These are phyloP conservation scores for Mucor plumbeus DNA, from an alignment of 371 early-diverging fungal genomes.

Conservation along the genomic window DNA sequence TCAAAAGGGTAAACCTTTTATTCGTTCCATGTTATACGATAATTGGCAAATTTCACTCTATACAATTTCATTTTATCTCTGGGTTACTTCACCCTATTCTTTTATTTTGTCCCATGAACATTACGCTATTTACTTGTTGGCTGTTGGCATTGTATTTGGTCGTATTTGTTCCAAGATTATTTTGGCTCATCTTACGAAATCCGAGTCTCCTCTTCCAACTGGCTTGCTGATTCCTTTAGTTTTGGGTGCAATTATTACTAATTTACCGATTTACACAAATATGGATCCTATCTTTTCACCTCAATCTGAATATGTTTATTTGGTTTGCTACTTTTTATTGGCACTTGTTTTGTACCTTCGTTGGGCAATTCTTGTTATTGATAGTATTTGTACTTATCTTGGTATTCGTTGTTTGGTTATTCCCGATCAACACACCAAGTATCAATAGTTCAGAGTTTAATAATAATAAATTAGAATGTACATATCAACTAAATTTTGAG, in stretches of 20 bases:
- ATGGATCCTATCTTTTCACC: slow-evolving; percentile 62
- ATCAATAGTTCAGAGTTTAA: slow-evolving; percentile 5
- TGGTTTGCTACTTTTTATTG: slow-evolving; percentile 67
- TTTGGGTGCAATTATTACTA: slow-evolving; percentile 73
- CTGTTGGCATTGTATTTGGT: slow-evolving; percentile 85
- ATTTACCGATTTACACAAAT: slow-evolving; percentile 50
- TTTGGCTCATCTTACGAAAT: slow-evolving; percentile 84
- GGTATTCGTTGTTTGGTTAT: slow-evolving; percentile 86
- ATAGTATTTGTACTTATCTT: slow-evolving; percentile 83
- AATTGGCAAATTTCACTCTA: slow-evolving; percentile 70
- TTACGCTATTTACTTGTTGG: slow-evolving; percentile 72
- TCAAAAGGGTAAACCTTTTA: slow-evolving; percentile 63
- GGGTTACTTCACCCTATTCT: slow-evolving; percentile 75
- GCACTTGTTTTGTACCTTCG: slow-evolving; percentile 73
- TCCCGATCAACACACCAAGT: slow-evolving; percentile 37
- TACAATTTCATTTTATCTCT: slow-evolving; percentile 60
- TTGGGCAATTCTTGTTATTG: slow-evolving; percentile 85
- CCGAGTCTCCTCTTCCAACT: slow-evolving; percentile 78
- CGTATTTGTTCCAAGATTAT: slow-evolving; percentile 91
- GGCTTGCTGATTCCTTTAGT: slow-evolving; percentile 75
- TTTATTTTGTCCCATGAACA: slow-evolving; percentile 68
- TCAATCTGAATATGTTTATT: slow-evolving; percentile 64
- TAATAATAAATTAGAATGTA: slow-evolving; percentile 4
- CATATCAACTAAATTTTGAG: background rate
- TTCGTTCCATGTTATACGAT: slow-evolving; percentile 63